Conservation (phyloP, 345 rosid genomes). For the Syzygium jambos region DNA sequence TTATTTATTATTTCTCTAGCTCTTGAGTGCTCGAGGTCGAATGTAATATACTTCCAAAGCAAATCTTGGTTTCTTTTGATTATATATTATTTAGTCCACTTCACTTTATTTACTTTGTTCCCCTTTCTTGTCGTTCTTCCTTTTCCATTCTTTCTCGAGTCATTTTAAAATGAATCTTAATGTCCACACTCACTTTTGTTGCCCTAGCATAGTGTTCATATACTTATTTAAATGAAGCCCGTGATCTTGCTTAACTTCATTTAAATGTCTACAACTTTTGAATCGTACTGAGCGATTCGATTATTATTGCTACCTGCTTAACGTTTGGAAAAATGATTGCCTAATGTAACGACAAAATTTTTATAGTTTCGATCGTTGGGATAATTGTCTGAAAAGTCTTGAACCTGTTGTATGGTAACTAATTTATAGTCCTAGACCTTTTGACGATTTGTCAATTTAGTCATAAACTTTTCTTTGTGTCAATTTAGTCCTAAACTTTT, state of each 20-base stretch:
- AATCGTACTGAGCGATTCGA: neutral
- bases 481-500: too few relatives aligned
- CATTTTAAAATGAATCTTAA: neutral
- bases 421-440: too few relatives aligned
- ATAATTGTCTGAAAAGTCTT: too few relatives aligned
- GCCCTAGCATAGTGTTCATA: neutral
- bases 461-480: too few relatives aligned
- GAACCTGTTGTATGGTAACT: too few relatives aligned
- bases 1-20: neutral
- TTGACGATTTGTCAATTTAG: too few relatives aligned
- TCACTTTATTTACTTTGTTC: neutral
- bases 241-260: neutral
- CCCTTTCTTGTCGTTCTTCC: neutral
- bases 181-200: neutral
- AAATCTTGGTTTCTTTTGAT: neutral
- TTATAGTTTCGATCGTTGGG: neutral
- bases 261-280: neutral
- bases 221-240: neutral
- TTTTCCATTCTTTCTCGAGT: neutral
- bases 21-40: neutral
- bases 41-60: neutral
- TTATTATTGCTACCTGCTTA: neutral
- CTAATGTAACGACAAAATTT: neutral
- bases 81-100: neutral
- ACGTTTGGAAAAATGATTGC: neutral